A percentile compares a stretch with the other conserved stretches of the same genome.
phyloP scores from a whole-genome alignment of 441 rosid genomes.

The Syzygium malaccense region DNA sequence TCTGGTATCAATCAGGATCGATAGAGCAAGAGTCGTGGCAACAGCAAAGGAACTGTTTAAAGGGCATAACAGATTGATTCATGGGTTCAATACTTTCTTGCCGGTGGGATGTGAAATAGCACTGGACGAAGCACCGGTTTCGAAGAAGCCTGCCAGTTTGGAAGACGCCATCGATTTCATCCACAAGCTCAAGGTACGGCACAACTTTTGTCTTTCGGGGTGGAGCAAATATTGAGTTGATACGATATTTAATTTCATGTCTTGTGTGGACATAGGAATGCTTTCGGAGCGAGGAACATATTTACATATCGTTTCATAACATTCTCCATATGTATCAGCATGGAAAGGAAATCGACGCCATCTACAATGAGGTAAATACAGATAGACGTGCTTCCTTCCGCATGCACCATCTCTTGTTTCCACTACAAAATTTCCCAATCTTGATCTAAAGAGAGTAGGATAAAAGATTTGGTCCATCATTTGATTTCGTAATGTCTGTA shows the following conservation, averaged over 20 bases:
- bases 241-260: background rate
- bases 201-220: background rate
- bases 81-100: slow-evolving; percentile 86
- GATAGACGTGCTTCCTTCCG: background rate
- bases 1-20: slow-evolving; percentile 45
- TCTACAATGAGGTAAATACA: slow-evolving; percentile 66
- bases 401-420: background rate
- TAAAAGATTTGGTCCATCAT: background rate
- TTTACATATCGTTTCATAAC: slow-evolving; percentile 71
- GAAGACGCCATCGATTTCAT: slow-evolving; percentile 88
- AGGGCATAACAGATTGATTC: slow-evolving; percentile 78
- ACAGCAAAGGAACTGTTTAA: slow-evolving; percentile 81
- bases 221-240: background rate
- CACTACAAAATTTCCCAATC: background rate
- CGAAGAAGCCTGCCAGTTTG: slow-evolving; percentile 72
- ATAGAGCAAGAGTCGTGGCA: slow-evolving; percentile 81
- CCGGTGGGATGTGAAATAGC: slow-evolving; percentile 92
- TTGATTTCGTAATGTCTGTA: slow-evolving; percentile 5
- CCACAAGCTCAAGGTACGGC: slow-evolving; percentile 77
- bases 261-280: slow-evolving; percentile 52
- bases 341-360: slow-evolving; percentile 74
- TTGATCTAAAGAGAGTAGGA: background rate
- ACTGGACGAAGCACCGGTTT: slow-evolving; percentile 35
- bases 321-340: slow-evolving; percentile 73
- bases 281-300: slow-evolving; percentile 73